Evolutionary conservation across 108 stramenopile species (phyloP), one percentile per base, ranked within the genome.

Genomic region (Cyclotella atomus): DNA sequence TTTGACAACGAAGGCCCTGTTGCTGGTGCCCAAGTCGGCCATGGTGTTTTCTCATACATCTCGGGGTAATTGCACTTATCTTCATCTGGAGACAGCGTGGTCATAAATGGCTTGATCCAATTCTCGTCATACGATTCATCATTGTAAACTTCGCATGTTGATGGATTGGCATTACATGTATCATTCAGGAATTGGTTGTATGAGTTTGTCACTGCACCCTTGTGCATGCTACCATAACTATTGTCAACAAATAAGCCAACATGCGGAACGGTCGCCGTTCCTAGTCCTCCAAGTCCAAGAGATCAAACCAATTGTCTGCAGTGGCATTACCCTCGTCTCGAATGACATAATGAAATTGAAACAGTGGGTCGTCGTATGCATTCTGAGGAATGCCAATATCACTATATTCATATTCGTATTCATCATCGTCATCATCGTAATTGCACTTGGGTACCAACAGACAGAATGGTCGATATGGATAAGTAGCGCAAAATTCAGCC

Each of bases 221-320:
- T 38, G 12, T 54, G 15, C 74, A 75, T 75, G 25, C 74, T 75
- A 29, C 74, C 65, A 27, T 53, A 75, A 21, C 17, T 24, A 29
- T n/a, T n/a, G n/a, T 75, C 74, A 2, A 75, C 74, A 56, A 75
- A 75, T 1, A 75, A 64, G 2, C 74, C 74, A 12, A 75, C 46
- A 52, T 27, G 65, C 0, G 47, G 32, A 7, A 66, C 66, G 16
- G 38, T 30, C n/a, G n/a, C n/a, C n/a, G n/a, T n/a, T n/a, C n/a
- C n/a, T 50, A 21, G 49, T 38, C 16, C 63, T 28, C 21, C 65
- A 28, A 75, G 60, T 7, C 43, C 65, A 20, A 75, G 2, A 52
- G 14, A 1, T 30, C 5, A 7, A 33, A 27, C 74, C 74, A 75
- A 45, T 67, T 43, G n/a, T 41, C 53, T 9, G 62, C 28, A 5